These are phyloP conservation scores for Boletus patriciae DNA, from an alignment of 768 basidiomycete genomes.

Conservation along the genomic window DNA sequence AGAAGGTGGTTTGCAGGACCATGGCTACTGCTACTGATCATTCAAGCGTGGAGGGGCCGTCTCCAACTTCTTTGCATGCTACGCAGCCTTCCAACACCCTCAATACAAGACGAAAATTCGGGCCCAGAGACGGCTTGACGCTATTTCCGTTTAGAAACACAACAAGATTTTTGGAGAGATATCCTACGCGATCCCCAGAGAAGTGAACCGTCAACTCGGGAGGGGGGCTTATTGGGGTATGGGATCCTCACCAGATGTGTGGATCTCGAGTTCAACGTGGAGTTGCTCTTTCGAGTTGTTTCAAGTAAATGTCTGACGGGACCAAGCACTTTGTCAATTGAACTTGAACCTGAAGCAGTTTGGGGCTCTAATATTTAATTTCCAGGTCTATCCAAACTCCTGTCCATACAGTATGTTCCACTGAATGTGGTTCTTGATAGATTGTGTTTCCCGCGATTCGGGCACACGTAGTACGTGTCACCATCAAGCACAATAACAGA, in stretches of 20 bases:
- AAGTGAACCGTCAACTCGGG: too few relatives aligned
- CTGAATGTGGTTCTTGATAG: neutral
- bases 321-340: neutral
- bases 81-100: neutral
- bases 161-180: neutral
- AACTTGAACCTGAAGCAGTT: too few relatives aligned
- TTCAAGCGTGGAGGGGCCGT: neutral
- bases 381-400: neutral
- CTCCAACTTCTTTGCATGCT: neutral
- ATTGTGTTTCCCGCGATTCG: neutral
- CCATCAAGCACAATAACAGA: neutral
- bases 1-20: neutral
- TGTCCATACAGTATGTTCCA: neutral
- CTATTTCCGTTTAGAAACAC: neutral
- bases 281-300: neutral
- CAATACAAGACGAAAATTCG: neutral
- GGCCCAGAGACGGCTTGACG: neutral
- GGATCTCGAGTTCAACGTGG: neutral
- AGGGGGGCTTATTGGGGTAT: too few relatives aligned
- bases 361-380: too few relatives aligned
- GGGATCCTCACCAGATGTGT: neutral
- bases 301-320: constrained; percentile 1
- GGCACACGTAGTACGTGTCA: too few relatives aligned
- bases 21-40: neutral
- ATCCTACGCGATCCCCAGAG: neutral